phyloP scores from a whole-genome alignment of 1,284 basidiomycete genomes.

The Acaromyces ingoldii region DNA sequence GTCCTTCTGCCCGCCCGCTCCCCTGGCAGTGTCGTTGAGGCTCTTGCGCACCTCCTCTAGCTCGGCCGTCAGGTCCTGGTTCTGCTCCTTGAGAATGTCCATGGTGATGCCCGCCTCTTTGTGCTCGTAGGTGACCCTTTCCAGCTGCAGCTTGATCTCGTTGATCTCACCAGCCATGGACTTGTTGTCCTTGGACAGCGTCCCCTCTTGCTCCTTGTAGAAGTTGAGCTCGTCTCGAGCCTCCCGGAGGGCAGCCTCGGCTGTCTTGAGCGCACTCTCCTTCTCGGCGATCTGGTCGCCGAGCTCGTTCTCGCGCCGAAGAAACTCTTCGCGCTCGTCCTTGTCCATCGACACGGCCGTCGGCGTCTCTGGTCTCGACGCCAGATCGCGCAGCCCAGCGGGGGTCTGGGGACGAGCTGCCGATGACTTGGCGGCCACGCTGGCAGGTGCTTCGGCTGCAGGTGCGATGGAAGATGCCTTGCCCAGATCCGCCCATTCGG shows the following conservation, averaged over 20 bases:
- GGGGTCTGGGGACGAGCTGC: slow-evolving; percentile 64
- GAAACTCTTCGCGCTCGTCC: slow-evolving; percentile 95
- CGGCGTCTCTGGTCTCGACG: slow-evolving; percentile 58
- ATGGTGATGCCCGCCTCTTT: slow-evolving; percentile 92
- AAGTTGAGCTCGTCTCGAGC: slow-evolving; percentile 72
- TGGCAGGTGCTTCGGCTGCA: slow-evolving; percentile 31
- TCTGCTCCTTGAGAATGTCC: slow-evolving; percentile 93
- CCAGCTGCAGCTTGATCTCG: slow-evolving; percentile 84
- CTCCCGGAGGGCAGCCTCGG: slow-evolving; percentile 52
- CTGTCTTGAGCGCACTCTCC: slow-evolving; percentile 49
- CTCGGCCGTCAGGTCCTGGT: slow-evolving; percentile 77
- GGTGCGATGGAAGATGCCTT: slow-evolving; percentile 56
- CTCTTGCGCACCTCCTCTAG: slow-evolving; percentile 70
- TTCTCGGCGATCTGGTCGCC: slow-evolving; percentile 87
- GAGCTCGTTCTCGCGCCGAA: slow-evolving; percentile 93
- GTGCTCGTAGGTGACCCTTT: slow-evolving; percentile 88
- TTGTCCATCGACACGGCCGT: slow-evolving; percentile 80
- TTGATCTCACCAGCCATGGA: slow-evolving; percentile 61
- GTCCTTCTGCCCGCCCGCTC: slow-evolving; percentile 59
- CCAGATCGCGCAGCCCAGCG: slow-evolving; percentile 62
- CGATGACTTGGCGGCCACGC: slow-evolving; percentile 47
- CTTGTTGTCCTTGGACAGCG: slow-evolving; percentile 38
- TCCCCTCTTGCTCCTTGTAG: slow-evolving; percentile 72
- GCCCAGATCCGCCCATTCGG: slow-evolving; percentile 72
- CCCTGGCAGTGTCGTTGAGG: slow-evolving; percentile 24